Percentiles rank a stretch among this genome's conserved stretches.
These are phyloP conservation scores for Xylaria digitata DNA, from an alignment of 2,329 filamentous ascomycete genomes.

Conservation along the genomic window DNA sequence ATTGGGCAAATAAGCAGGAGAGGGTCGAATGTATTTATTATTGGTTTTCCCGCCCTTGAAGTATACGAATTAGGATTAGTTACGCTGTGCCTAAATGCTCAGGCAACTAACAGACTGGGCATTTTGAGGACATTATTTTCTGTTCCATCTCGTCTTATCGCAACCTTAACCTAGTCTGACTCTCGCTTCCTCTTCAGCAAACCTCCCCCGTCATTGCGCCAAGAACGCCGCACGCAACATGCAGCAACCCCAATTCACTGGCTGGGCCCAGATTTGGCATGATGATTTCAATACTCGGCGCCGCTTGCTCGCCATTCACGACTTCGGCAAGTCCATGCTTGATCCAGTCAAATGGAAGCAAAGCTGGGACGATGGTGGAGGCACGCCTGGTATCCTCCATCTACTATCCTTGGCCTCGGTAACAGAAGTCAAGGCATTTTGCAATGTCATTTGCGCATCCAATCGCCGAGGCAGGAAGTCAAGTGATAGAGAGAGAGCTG, in stretches of 20 bases:
- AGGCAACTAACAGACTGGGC: background rate
- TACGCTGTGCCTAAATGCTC: background rate
- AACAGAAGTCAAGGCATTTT: constrained; percentile 30
- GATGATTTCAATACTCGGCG: constrained; percentile 15
- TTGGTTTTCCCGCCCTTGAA: no score
- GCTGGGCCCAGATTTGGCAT: constrained; percentile 32
- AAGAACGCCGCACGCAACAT: constrained; percentile 19
- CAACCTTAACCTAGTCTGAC: background rate
- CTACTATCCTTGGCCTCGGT: constrained; percentile 31
- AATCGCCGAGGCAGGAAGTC: constrained; percentile 31
- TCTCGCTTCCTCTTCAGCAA: constrained; percentile 4
- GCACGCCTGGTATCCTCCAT: constrained; percentile 32
- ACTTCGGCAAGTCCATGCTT: constrained; percentile 22
- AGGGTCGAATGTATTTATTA: no score
- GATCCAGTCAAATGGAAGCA: constrained; percentile 25
- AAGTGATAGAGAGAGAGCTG: constrained; percentile 25
- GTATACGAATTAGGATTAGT: constrained; percentile 2
- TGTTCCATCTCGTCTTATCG: background rate
- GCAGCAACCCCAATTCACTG: constrained; percentile 16
- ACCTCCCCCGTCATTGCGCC: background rate
- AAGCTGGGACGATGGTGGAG: constrained; percentile 32
- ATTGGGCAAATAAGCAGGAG: no score
- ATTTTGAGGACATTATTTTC: background rate
- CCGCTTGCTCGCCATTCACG: constrained; percentile 25
- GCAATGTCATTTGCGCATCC: constrained; percentile 24